These are phyloP conservation scores for Blepharisma stoltei DNA, from an alignment of 73 alveolate genomes.

Conservation along the genomic window DNA sequence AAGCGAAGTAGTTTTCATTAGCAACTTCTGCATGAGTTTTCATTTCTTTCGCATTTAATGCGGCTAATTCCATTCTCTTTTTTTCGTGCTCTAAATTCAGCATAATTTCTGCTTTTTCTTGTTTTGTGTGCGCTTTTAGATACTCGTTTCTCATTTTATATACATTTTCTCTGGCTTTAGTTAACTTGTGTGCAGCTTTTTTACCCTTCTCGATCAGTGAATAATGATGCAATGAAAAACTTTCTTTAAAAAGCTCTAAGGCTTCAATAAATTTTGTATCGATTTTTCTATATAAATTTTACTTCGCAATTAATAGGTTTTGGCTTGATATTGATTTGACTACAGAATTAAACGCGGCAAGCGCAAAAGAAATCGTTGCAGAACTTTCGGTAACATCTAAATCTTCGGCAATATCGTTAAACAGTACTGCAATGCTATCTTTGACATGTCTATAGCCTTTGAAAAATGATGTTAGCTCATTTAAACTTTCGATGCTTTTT, in stretches of 20 bases:
- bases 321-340: no score
- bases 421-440: no score
- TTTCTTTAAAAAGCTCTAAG: not conserved
- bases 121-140: not conserved
- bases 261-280: slow-evolving; percentile 11
- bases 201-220: not conserved
- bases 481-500: no score
- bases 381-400: no score
- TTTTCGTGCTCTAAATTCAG: not conserved
- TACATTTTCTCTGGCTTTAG: not conserved
- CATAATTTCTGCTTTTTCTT: slow-evolving; percentile 21
- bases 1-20: slow-evolving; percentile 7
- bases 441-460: no score
- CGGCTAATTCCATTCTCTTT: not conserved
- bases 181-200: not conserved
- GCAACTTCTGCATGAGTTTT: not conserved
- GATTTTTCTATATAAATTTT: not conserved
- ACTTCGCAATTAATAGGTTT: not conserved
- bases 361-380: no score
- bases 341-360: no score
- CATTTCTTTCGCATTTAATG: not conserved
- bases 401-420: no score
- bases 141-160: not conserved
- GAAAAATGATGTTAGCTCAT: no score
- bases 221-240: not conserved